Percentiles rank a stretch among this genome's conserved stretches.
phyloP scores from a whole-genome alignment of 148 eudicot species.

The Vaccinium macrocarpon region DNA sequence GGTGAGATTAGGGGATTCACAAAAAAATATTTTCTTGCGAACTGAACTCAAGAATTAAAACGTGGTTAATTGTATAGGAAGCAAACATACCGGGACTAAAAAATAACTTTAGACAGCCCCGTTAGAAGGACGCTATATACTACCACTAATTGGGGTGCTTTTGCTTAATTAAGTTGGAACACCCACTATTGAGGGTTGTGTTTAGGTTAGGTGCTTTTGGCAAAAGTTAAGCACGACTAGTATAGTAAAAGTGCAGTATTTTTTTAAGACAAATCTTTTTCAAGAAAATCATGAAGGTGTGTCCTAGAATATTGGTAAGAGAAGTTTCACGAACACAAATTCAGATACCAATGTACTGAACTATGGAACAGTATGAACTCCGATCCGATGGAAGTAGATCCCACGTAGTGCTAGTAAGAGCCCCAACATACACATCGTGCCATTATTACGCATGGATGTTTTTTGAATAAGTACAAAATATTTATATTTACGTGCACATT shows the following conservation, averaged over 20 bases:
- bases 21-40: too few relatives aligned
- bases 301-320: not conserved
- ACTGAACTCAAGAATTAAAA: too few relatives aligned
- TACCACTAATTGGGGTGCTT: not conserved
- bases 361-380: not conserved
- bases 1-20: not conserved
- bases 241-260: not conserved
- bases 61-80: too few relatives aligned
- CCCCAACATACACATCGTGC: not conserved
- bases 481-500: not conserved
- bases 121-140: not conserved
- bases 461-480: not conserved
- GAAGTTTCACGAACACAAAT: not conserved
- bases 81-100: not conserved
- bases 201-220: not conserved
- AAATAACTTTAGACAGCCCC: not conserved
- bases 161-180: conserved; percentile 4
- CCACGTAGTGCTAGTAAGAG: not conserved
- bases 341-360: not conserved
- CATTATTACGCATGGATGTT: not conserved
- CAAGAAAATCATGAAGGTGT: not conserved
- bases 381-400: not conserved
- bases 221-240: not conserved
- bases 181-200: not conserved
- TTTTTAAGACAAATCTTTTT: not conserved